Evolutionary conservation across 2,329 filamentous ascomycete genomes (phyloP).

Genomic region (Trichothecium sympodiale): DNA sequence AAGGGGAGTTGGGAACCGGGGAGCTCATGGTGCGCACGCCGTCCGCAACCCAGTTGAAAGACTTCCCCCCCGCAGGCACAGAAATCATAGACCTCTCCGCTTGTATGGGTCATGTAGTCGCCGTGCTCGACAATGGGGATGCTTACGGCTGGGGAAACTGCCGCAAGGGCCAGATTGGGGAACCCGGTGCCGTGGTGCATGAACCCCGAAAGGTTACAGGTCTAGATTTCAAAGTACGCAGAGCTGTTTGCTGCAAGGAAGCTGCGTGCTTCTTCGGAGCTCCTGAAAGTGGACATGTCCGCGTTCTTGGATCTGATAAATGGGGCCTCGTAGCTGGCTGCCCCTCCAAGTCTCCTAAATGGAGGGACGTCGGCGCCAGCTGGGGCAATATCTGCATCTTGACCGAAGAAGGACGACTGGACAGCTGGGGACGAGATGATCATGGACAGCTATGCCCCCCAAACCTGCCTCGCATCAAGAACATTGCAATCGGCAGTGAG

Average conservation of each 20-base stretch:
- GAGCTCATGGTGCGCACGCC: slow-evolving; percentile 36
- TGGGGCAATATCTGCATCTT: slow-evolving; percentile 78
- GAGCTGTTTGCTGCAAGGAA: slow-evolving; percentile 71
- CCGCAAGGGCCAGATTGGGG: slow-evolving; percentile 73
- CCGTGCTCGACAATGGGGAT: slow-evolving; percentile 61
- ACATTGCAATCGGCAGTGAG: slow-evolving; percentile 79
- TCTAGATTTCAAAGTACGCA: slow-evolving; percentile 48
- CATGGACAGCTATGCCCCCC: slow-evolving; percentile 67
- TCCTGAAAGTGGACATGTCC: slow-evolving; percentile 44
- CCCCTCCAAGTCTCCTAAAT: slow-evolving; percentile 41
- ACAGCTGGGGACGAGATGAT: slow-evolving; percentile 75
- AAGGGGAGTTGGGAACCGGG: slow-evolving; percentile 63
- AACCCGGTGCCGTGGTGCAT: slow-evolving; percentile 39
- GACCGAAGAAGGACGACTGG: slow-evolving; percentile 44
- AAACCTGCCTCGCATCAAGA: slow-evolving; percentile 43
- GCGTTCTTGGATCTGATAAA: slow-evolving; percentile 65
- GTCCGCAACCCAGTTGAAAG: slow-evolving; percentile 35
- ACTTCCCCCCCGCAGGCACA: slow-evolving; percentile 52
- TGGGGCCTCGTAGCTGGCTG: slow-evolving; percentile 51
- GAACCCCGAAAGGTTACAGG: slow-evolving; percentile 49
- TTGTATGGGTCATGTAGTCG: slow-evolving; percentile 68
- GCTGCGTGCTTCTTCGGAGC: slow-evolving; percentile 65
- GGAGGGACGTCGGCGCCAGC: slow-evolving; percentile 62
- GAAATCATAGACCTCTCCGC: slow-evolving; percentile 56
- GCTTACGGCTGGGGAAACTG: slow-evolving; percentile 84